Evolutionary conservation across 768 basidiomycete genomes (phyloP).

Genomic region (Serendipita sp.): DNA sequence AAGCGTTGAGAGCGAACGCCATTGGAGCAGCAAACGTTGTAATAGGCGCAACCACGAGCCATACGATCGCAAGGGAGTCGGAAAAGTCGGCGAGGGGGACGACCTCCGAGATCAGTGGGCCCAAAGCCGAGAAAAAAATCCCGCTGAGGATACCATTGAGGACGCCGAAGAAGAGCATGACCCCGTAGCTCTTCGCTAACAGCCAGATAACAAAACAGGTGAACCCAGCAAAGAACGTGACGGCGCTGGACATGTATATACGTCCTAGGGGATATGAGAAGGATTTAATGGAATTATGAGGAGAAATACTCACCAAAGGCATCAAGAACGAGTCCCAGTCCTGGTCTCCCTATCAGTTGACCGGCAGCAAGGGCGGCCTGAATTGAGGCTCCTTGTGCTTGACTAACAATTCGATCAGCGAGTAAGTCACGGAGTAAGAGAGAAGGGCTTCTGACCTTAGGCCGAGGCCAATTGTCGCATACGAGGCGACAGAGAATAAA

Average conservation of each 20-base stretch:
- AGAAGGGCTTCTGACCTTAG: not conserved
- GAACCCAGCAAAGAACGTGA: constrained; percentile 19
- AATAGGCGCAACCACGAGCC: not conserved
- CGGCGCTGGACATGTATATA: constrained; percentile 18
- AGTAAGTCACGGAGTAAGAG: too few relatives aligned
- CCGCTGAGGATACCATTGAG: constrained; percentile 15
- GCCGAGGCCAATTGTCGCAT: constrained; percentile 17
- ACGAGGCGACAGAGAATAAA: constrained; percentile 19
- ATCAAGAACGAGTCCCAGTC: constrained; percentile 19
- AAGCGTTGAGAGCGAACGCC: not conserved
- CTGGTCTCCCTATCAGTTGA: constrained; percentile 20
- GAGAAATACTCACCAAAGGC: not conserved
- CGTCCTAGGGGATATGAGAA: constrained; percentile 13
- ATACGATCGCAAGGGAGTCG: constrained; percentile 9
- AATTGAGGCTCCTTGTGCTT: constrained; percentile 20
- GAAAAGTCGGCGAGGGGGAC: constrained; percentile 10
- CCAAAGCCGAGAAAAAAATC: constrained; percentile 16
- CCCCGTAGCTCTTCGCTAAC: constrained; percentile 18
- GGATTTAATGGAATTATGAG: not conserved
- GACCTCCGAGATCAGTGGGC: constrained; percentile 13
- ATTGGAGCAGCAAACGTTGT: not conserved
- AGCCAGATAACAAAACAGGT: constrained; percentile 20
- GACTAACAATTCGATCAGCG: constrained; percentile 12
- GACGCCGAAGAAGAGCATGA: constrained; percentile 18
- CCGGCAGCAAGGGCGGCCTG: constrained; percentile 21